These are phyloP conservation scores for Cornus controversa DNA, from an alignment of 148 eudicot species.

Conservation along the genomic window DNA sequence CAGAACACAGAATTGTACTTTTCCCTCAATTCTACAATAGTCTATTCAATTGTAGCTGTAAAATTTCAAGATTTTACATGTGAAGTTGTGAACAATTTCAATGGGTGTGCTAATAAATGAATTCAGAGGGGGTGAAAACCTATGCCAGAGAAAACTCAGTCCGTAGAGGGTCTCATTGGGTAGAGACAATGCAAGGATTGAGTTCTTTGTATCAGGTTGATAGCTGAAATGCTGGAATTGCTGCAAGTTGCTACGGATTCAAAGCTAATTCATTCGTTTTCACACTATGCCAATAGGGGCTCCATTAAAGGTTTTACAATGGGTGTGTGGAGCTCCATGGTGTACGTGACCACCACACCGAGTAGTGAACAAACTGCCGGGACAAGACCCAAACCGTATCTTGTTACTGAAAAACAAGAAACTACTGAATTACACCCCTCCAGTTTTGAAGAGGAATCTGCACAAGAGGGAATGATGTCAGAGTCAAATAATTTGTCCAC, in stretches of 20 bases:
- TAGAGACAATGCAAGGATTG: not conserved
- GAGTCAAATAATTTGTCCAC: too few species aligned
- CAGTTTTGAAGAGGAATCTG: constrained; percentile 47
- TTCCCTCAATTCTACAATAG: too few species aligned
- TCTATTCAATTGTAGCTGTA: not conserved
- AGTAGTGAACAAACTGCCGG: constrained; percentile 61
- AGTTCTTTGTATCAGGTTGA: not conserved
- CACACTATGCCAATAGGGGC: constrained; percentile 51
- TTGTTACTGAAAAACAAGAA: constrained; percentile 41
- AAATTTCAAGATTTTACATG: not conserved
- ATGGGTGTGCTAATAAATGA: not conserved
- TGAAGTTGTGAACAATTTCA: not conserved
- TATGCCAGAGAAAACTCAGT: not conserved
- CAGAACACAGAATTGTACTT: not conserved
- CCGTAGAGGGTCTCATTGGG: not conserved
- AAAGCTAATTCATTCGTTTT: not conserved
- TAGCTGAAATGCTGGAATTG: not conserved
- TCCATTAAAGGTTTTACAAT: constrained; percentile 36
- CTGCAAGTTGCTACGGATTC: not conserved
- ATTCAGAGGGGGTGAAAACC: not conserved
- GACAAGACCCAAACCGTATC: constrained; percentile 67
- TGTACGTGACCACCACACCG: constrained; percentile 61
- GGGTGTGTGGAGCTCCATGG: constrained; percentile 46
- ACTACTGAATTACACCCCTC: constrained; percentile 28
- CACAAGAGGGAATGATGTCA: constrained; percentile 5